These are phyloP conservation scores for Claviceps paspali DNA, from an alignment of 2,329 filamentous ascomycete species.

Conservation along the genomic window DNA sequence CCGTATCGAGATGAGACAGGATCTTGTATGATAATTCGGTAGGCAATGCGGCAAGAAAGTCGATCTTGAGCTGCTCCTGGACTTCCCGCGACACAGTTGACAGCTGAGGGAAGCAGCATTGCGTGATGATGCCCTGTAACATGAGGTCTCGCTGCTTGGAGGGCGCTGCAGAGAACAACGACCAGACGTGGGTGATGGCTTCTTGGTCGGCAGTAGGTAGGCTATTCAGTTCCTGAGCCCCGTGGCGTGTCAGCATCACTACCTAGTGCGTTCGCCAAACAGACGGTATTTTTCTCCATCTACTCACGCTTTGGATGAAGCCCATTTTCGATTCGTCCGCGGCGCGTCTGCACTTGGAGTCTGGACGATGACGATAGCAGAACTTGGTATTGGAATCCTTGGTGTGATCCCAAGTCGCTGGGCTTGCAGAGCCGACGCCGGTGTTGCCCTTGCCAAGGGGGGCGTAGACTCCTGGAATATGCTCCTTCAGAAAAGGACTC, in stretches of 20 bases:
- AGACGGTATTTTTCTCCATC: neutral
- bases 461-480: constrained; percentile 81
- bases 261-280: too few relatives aligned
- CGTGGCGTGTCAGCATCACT: constrained; percentile 6
- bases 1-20: constrained; percentile 80
- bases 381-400: constrained; percentile 67
- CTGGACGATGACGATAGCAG: constrained; percentile 89
- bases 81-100: constrained; percentile 85
- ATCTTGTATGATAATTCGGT: constrained; percentile 89
- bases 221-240: constrained; percentile 63
- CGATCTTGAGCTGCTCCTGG: constrained; percentile 90
- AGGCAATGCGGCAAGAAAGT: constrained; percentile 81
- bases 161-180: constrained; percentile 87
- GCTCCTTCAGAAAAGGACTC: constrained; percentile 75
- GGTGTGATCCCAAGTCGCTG: constrained; percentile 12
- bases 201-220: constrained; percentile 78
- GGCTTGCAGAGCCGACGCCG: constrained; percentile 11
- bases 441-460: constrained; percentile 47
- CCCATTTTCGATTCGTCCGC: constrained; percentile 96
- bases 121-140: constrained; percentile 87
- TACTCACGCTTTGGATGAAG: constrained; percentile 67
- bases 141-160: constrained; percentile 90
- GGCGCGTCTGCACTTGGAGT: constrained; percentile 82
- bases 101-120: constrained; percentile 94
- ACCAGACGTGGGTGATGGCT: constrained; percentile 95